Conservation (phyloP, 2,329 filamentous ascomycete species). For the Aspergillus fructus region DNA sequence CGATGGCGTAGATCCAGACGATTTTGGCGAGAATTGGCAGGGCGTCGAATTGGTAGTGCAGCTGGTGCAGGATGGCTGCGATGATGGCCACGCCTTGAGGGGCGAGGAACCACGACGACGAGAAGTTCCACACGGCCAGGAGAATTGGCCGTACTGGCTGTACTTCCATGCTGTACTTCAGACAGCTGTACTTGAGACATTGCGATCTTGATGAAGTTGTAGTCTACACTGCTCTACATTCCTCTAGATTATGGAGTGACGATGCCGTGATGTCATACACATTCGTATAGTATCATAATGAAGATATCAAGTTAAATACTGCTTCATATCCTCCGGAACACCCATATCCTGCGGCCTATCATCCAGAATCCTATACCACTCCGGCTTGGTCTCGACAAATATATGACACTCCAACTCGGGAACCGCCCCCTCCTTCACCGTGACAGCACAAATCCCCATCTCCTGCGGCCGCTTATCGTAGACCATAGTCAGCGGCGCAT, state of each 20-base stretch:
- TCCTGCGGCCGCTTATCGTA: not conserved
- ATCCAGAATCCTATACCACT: not conserved
- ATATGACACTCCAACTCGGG: not conserved
- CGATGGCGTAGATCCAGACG: conserved; percentile 41
- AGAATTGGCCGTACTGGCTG: conserved; percentile 3
- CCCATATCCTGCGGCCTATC: not conserved
- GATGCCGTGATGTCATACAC: not conserved
- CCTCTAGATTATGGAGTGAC: too few relatives aligned
- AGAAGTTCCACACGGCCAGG: conserved; percentile 33
- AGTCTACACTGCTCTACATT: too few relatives aligned
- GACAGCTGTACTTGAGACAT: too few relatives aligned
- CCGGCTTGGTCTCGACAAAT: not conserved
- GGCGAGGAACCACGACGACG: conserved; percentile 39
- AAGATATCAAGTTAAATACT: not conserved
- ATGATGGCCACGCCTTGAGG: conserved; percentile 41
- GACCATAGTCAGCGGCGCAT: not conserved
- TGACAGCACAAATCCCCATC: conserved; percentile 2
- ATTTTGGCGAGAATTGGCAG: conserved; percentile 37
- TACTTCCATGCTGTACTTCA: too few relatives aligned
- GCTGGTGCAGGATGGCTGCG: conserved; percentile 35
- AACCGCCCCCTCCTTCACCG: not conserved
- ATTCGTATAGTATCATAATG: too few relatives aligned
- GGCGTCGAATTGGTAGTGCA: conserved; percentile 43
- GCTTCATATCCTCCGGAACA: not conserved
- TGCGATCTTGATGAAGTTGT: too few relatives aligned